Conservation (phyloP, 495 filamentous ascomycete species). For the Immersiella caudata region DNA sequence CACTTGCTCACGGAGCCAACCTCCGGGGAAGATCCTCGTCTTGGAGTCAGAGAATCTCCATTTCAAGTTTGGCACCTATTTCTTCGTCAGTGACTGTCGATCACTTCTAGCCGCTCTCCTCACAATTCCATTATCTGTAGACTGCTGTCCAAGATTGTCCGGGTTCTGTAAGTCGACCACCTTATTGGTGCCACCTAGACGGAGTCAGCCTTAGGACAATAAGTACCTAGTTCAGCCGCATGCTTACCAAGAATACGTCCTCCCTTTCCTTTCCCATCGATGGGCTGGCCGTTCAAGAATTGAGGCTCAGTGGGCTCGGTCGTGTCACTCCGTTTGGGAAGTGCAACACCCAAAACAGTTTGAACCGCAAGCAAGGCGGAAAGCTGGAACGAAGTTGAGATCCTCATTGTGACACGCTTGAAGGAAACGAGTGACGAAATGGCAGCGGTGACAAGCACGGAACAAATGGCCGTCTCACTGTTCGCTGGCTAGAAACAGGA, state of each 20-base stretch:
- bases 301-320: background rate
- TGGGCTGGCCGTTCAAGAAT: slow-evolving; percentile 56
- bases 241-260: slow-evolving; percentile 57
- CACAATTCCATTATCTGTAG: slow-evolving; percentile 61
- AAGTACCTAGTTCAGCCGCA: background rate
- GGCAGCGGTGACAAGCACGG: background rate
- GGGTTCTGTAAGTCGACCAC: slow-evolving; percentile 61
- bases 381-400: slow-evolving; percentile 11
- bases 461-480: background rate
- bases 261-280: slow-evolving; percentile 58
- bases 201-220: background rate
- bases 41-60: slow-evolving; percentile 68
- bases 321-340: slow-evolving; percentile 3
- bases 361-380: slow-evolving; percentile 11
- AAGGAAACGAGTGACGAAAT: background rate
- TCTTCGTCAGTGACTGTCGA: background rate
- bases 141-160: slow-evolving; percentile 59
- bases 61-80: slow-evolving; percentile 51
- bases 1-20: slow-evolving; percentile 68
- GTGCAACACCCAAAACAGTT: slow-evolving; percentile 9
- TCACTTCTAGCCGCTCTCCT: slow-evolving; percentile 54
- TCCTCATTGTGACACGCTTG: slow-evolving; percentile 5
- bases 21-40: slow-evolving; percentile 60
- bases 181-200: slow-evolving; percentile 53
- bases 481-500: background rate